Base-by-base conservation (phyloP, 78 protist species). In the Dictyostelium purpureum region DNA sequence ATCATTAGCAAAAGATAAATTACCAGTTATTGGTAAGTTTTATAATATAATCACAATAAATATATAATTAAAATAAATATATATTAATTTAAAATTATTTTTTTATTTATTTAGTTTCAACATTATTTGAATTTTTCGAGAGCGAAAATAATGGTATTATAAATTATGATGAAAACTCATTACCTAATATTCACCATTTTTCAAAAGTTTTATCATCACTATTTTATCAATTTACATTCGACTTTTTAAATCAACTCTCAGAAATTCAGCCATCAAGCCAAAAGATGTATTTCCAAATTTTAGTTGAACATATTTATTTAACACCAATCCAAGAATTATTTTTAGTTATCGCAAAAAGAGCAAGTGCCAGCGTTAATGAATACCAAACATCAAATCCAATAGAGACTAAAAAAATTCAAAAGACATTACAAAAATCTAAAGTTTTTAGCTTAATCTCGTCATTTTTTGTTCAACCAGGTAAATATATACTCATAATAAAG, bases 331-430 rank as follows among this genome's bases (percentile, higher is more conserved):
- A 83, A 57, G 90, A 83, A 2, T 11, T 83, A 7, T 76, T 83
- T 18, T 7, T 83, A 16, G 47, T 42, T 6, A 71, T 83, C 4
- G 45, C 80, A 69, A 83, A 83, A 43, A 37, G 90, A 26, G 90
- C 90, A 18, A 33, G 71, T 16, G 33, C 71, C 14, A 83, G 75
- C 54, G 74, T 83, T n/a, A 73, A 40, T 56, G 90, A 83, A 56
- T 83, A 83, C 33, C 90, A 83, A 73, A 83, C 90, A 4, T 37
- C 79, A 4, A 83, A 83, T 71, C 90, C 90, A 73, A 42, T 83
- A 4, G 90, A 83, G 24, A 83, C 90, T 31, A 83, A 83, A 73
- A 83, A 83, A 28, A 83, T 83, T 16, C 80, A 71, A 43, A 83
- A 83, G 45, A 40, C 71, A 35, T 40, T 83, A 40, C 67, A 56